phyloP scores from a whole-genome alignment of 352 stramenopile species.

The Phytophthora sansomeana region DNA sequence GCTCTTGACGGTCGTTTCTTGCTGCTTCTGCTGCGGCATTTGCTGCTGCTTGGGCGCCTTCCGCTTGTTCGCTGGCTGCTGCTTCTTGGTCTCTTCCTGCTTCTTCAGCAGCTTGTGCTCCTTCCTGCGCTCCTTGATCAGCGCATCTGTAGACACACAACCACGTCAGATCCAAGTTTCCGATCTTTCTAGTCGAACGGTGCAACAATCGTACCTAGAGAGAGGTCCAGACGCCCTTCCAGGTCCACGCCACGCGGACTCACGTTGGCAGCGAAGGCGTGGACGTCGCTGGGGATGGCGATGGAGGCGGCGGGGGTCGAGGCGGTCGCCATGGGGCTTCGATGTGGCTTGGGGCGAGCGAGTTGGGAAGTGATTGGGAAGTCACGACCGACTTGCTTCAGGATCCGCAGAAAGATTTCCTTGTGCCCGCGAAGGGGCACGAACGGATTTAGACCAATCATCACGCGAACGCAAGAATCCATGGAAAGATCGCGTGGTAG shows the following conservation, averaged over 20 bases:
- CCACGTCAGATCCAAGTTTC: slow-evolving; percentile 6
- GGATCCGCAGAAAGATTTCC: slow-evolving; percentile 2
- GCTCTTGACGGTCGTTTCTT: slow-evolving; percentile 23
- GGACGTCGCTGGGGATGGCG: slow-evolving; percentile 27
- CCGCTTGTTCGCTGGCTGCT: slow-evolving; percentile 29
- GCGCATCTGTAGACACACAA: slow-evolving; percentile 43
- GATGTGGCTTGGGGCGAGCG: slow-evolving; percentile 2
- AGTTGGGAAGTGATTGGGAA: slow-evolving; percentile 27
- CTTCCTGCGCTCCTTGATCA: slow-evolving; percentile 77
- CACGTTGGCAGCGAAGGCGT: slow-evolving; percentile 15
- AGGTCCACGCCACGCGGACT: slow-evolving; percentile 46
- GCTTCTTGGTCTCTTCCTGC: slow-evolving; percentile 4
- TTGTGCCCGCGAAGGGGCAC: slow-evolving; percentile 10
- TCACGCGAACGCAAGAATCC: slow-evolving; percentile 15
- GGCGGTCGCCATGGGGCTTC: slow-evolving; percentile 13
- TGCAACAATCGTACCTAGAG: slow-evolving; percentile 40
- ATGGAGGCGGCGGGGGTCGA: slow-evolving; percentile 28
- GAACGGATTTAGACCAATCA: slow-evolving; percentile 19
- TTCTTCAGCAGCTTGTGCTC: slow-evolving; percentile 33
- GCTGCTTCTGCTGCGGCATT: slow-evolving; percentile 21
- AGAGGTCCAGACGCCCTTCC: slow-evolving; percentile 52
- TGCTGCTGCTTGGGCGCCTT: slow-evolving; percentile 28
- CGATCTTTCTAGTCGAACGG: slow-evolving; percentile 9
- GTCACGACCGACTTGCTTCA: slow-evolving; percentile 3
- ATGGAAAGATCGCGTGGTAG: slow-evolving; percentile 37